Evolutionary conservation across 169 alveolate genomes (phyloP).

Genomic region (Plasmodium gonderi): DNA sequence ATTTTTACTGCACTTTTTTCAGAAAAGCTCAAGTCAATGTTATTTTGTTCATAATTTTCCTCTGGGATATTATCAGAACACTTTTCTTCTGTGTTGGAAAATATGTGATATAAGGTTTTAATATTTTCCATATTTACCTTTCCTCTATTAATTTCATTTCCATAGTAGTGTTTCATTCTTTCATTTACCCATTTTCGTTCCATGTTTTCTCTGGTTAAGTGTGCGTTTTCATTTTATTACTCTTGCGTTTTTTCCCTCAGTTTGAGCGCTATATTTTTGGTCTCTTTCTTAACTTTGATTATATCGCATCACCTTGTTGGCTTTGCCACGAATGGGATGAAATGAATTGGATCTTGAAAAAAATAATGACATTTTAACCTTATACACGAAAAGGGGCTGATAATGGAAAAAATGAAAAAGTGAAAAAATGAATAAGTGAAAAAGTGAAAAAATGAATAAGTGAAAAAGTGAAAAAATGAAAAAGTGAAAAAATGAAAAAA

Average conservation of each 20-base stretch:
- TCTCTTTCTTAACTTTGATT: no score
- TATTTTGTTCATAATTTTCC: neutral
- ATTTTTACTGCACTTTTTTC: neutral
- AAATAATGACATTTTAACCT: no score
- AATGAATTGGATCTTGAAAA: no score
- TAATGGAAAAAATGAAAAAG: no score
- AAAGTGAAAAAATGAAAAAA: no score
- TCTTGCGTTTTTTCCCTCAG: neutral
- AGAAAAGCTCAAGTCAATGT: neutral
- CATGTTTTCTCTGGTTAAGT: neutral
- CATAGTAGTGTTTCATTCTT: neutral
- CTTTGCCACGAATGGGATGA: no score
- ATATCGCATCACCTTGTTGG: no score
- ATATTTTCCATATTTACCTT: constrained; percentile 39
- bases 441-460: no score
- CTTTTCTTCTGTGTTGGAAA: neutral
- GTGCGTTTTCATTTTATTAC: neutral
- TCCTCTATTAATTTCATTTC: neutral
- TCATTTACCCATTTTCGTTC: neutral
- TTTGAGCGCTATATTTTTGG: no score
- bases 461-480: no score
- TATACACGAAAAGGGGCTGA: no score
- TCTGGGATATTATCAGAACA: neutral
- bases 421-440: no score
- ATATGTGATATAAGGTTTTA: constrained; percentile 51